phyloP scores from a whole-genome alignment of 2,329 filamentous ascomycete genomes.

The Taxawa tesnikishii region DNA sequence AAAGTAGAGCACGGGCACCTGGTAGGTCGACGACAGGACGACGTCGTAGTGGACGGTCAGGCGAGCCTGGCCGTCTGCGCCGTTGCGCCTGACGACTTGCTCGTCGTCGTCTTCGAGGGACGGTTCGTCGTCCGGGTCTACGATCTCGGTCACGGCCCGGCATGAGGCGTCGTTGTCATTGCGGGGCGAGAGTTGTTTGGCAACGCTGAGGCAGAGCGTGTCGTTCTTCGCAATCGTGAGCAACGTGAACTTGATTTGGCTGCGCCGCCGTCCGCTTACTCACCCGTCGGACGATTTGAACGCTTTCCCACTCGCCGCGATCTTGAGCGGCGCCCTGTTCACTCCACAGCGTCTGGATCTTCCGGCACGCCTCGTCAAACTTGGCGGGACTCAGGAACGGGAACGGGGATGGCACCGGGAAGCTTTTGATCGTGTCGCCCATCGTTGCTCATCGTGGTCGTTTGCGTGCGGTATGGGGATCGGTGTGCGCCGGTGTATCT shows the following conservation, averaged over 20 bases:
- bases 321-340: not conserved
- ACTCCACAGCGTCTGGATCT: conserved; percentile 7
- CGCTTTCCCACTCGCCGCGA: not conserved
- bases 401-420: conserved; percentile 10
- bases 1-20: conserved; percentile 33
- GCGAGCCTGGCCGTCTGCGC: conserved; percentile 11
- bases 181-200: not conserved
- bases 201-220: conserved; percentile 11
- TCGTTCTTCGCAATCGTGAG: conserved; percentile 13
- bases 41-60: conserved; percentile 22
- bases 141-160: not conserved
- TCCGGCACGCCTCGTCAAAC: conserved; percentile 17
- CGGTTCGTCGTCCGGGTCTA: not conserved
- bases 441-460: not conserved
- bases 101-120: conserved; percentile 1
- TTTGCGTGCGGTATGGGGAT: not conserved
- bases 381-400: conserved; percentile 17
- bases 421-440: not conserved
- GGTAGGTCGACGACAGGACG: conserved; percentile 29
- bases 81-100: not conserved
- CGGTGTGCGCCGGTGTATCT: not conserved
- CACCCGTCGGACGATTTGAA: not conserved
- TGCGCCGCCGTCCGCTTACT: not conserved
- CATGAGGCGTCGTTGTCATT: not conserved
- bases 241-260: not conserved